These are phyloP conservation scores for Citrus reticulata DNA, from an alignment of 345 rosid species.

Conservation along the genomic window DNA sequence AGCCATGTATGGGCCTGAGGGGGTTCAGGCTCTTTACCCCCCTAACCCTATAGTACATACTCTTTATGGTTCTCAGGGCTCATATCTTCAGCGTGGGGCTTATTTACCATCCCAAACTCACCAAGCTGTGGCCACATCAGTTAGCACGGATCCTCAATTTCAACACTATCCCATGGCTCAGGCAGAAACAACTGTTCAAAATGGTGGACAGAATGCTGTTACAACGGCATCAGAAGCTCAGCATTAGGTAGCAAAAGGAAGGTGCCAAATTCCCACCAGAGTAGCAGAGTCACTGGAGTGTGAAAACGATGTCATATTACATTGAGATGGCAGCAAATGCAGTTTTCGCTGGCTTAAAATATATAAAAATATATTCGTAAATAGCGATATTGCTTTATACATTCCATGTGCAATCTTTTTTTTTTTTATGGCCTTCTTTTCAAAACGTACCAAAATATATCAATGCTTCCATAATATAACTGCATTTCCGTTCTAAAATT, in stretches of 20 bases:
- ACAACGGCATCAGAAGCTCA: not conserved
- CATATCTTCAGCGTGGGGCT: constrained; percentile 8
- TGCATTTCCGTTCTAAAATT: not conserved
- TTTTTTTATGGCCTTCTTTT: too few relatives aligned
- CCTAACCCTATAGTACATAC: constrained; percentile 23
- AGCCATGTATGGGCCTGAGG: constrained; percentile 25
- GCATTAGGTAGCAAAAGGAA: not conserved
- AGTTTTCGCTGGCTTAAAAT: not conserved
- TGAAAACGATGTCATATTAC: not conserved
- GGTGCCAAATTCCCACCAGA: not conserved
- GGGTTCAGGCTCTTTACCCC: constrained; percentile 35
- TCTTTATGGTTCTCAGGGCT: constrained; percentile 7
- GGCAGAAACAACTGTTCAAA: not conserved
- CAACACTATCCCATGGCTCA: constrained; percentile 7
- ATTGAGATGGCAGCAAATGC: constrained; percentile 1
- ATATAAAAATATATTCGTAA: not conserved
- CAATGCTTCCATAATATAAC: not conserved
- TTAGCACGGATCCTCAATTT: constrained; percentile 5
- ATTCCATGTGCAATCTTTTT: not conserved
- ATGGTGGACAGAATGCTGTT: not conserved
- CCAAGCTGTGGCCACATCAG: constrained; percentile 3
- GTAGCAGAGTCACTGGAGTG: not conserved
- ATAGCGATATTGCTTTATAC: not conserved
- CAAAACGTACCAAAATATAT: not conserved
- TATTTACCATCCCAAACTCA: constrained; percentile 12